phyloP scores from a whole-genome alignment of 176 grass and related monocot species.

The Oryza glaberrima region DNA sequence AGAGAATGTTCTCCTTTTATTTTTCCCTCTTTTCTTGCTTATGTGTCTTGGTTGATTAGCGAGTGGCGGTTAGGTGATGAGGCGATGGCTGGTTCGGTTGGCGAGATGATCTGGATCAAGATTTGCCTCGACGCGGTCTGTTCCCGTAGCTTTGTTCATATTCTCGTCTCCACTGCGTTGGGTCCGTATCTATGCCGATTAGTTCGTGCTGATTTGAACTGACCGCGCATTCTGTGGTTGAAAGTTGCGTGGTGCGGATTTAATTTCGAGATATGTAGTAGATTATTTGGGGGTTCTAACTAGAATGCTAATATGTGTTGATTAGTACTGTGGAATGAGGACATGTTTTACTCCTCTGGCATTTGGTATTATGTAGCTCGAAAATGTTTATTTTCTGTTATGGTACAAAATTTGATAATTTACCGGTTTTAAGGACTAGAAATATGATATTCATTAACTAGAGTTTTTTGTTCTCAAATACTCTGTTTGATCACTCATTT shows the following conservation, averaged over 20 bases:
- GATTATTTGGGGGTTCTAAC: not conserved
- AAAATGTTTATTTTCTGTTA: not conserved
- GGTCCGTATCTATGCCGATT: not conserved
- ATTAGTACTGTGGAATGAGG: not conserved
- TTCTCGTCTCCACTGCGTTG: not conserved
- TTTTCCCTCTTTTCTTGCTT: not conserved
- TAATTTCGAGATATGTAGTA: not conserved
- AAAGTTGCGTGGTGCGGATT: not conserved
- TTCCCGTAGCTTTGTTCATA: not conserved
- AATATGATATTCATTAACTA: not conserved
- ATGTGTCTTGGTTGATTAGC: not conserved
- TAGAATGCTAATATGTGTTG: not conserved
- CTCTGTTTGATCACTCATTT: not conserved
- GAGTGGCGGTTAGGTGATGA: not conserved
- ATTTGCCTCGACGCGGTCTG: not conserved
- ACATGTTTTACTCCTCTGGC: not conserved
- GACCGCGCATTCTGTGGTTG: not conserved
- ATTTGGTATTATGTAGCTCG: not conserved
- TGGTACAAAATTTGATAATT: not conserved
- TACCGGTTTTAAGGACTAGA: not conserved
- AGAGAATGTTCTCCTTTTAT: not conserved
- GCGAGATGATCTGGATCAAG: not conserved
- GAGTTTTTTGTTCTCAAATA: not conserved
- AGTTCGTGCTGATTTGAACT: not conserved
- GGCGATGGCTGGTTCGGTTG: not conserved